phyloP scores from a whole-genome alignment of 73 alveolate species.

The Paramecium caudatum region DNA sequence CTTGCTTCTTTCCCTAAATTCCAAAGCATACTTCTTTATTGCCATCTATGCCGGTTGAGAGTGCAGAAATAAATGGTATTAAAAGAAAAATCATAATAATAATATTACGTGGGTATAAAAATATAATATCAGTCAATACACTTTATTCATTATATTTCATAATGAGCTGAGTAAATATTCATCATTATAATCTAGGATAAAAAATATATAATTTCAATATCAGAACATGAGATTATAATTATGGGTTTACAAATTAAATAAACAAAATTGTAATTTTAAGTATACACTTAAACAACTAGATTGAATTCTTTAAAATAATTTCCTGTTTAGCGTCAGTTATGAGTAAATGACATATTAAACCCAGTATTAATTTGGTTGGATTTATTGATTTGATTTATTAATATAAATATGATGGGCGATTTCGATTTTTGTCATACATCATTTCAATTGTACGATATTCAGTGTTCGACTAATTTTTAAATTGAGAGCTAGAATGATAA shows the following conservation, averaged over 20 bases:
- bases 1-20: background rate
- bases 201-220: too few species aligned
- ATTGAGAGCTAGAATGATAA: background rate
- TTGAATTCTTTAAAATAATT: too few species aligned
- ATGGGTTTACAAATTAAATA: too few species aligned
- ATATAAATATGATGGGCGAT: constrained; percentile 26
- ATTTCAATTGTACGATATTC: background rate
- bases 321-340: too few species aligned
- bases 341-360: too few species aligned
- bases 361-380: too few species aligned
- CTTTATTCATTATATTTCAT: constrained; percentile 28
- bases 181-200: background rate
- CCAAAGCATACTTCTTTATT: constrained; percentile 8
- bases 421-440: background rate
- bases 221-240: too few species aligned
- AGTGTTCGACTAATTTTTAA: background rate
- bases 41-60: constrained; percentile 22
- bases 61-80: background rate
- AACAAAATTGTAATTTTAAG: too few species aligned
- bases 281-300: too few species aligned
- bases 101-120: too few species aligned
- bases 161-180: constrained; percentile 57
- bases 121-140: constrained; percentile 25
- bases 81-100: too few species aligned
- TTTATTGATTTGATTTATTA: constrained; percentile 29